Evolutionary conservation across 176 grass and related monocot genomes (phyloP).

Genomic region (Oryza glaberrima): DNA sequence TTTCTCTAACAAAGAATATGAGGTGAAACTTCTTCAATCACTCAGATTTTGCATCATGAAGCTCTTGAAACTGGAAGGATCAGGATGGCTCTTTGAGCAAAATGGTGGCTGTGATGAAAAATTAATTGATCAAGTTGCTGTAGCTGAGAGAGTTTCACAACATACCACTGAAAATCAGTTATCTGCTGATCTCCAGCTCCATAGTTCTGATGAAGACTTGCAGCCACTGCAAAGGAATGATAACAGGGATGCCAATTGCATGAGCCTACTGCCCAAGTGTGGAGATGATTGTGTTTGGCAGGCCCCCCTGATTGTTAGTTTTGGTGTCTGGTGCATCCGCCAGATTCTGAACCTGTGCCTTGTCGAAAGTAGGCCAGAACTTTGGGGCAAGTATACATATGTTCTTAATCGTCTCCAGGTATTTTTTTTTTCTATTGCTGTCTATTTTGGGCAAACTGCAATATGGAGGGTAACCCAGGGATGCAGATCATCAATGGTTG

Average conservation of each 20-base stretch:
- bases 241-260: slow-evolving; percentile 8
- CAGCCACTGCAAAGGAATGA: neutral
- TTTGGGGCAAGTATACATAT: slow-evolving; percentile 92
- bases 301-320: slow-evolving; percentile 61
- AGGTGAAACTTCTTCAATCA: slow-evolving; percentile 59
- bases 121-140: slow-evolving; percentile 58
- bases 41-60: slow-evolving; percentile 60
- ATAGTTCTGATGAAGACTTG: no score
- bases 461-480: neutral
- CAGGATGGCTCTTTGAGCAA: slow-evolving; percentile 65
- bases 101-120: slow-evolving; percentile 71
- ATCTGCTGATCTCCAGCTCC: no score
- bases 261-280: slow-evolving; percentile 34
- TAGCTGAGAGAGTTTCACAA: slow-evolving; percentile 47
- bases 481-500: slow-evolving; percentile 11
- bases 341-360: slow-evolving; percentile 65
- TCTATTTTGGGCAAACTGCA: neutral
- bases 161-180: neutral
- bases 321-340: slow-evolving; percentile 81
- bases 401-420: slow-evolving; percentile 94
- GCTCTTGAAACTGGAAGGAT: slow-evolving; percentile 75
- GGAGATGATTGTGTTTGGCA: slow-evolving; percentile 65
- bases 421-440: neutral
- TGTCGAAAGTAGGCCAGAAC: slow-evolving; percentile 81
- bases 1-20: slow-evolving; percentile 36